A percentile compares a stretch with the other conserved stretches of the same genome.
Evolutionary conservation across 352 stramenopile species (phyloP).

Genomic region (Phytophthora boehmeriae): DNA sequence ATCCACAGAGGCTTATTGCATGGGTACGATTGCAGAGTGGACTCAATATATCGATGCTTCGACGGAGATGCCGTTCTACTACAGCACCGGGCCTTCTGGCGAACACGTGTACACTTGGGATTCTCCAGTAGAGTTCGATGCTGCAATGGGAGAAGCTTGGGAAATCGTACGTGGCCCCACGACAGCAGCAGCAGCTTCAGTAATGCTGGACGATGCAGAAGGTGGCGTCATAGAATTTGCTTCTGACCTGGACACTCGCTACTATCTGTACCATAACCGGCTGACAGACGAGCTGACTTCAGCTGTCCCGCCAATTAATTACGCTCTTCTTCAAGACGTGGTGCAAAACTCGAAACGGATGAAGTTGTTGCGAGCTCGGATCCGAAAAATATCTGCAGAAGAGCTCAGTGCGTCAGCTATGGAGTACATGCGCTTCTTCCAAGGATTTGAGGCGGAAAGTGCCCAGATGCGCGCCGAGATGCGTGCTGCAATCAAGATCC

Average conservation of each 20-base stretch:
- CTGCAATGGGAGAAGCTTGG: slow-evolving; percentile 64
- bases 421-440: slow-evolving; percentile 81
- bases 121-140: slow-evolving; percentile 71
- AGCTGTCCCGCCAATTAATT: slow-evolving; percentile 60
- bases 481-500: slow-evolving; percentile 59
- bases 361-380: slow-evolving; percentile 57
- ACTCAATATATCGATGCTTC: slow-evolving; percentile 71
- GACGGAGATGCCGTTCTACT: slow-evolving; percentile 63
- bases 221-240: slow-evolving; percentile 3
- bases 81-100: slow-evolving; percentile 11
- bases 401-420: slow-evolving; percentile 54
- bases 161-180: slow-evolving; percentile 51
- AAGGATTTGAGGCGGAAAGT: slow-evolving; percentile 67
- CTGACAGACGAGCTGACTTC: slow-evolving; percentile 52
- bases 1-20: slow-evolving; percentile 44
- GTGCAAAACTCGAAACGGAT: slow-evolving; percentile 75
- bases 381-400: slow-evolving; percentile 53
- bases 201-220: slow-evolving; percentile 6
- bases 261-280: slow-evolving; percentile 76
- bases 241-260: slow-evolving; percentile 17
- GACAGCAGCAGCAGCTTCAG: background rate
- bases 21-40: slow-evolving; percentile 75
- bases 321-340: slow-evolving; percentile 65
- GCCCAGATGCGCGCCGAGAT: slow-evolving; percentile 52
- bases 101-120: slow-evolving; percentile 56